Base-by-base conservation (phyloP, 306 rosid genomes). In the Lithocarpus polystachyus region DNA sequence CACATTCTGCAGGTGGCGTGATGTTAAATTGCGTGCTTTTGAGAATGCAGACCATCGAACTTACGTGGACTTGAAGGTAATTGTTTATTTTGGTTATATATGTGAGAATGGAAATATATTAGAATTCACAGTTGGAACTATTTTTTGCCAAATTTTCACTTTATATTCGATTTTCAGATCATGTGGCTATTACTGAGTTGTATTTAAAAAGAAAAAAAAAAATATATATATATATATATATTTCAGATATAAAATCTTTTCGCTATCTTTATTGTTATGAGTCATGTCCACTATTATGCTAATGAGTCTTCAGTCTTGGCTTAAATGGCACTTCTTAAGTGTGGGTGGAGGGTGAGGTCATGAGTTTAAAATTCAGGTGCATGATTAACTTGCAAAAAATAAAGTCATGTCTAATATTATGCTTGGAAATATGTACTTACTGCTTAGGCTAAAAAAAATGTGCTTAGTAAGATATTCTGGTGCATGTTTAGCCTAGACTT, bases 21-120 rank as follows among this genome's bases (percentile, higher is more conserved):
- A 95, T 82, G 99, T 95, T 48, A 95, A 95, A 87, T 48, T 92
- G 76, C 88, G 88, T 48, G 84, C 94, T 56, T 94, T 95, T 79
- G 99, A 95, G 85, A 77, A 87, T 78, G 99, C 99, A 48, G 97
- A 91, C 75, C 95, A 95, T 82, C 97, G 99, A 76, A 95, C 97
- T 73, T 95, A 95, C 23, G 99, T 92, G 37, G 97, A 95, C 84
- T 86, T 95, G 82, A 95, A 94, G 99, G 99, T 94, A 83, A 74
- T 45, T 69, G 19, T 59, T 68, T 72, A n/a, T 68, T 45, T 45
- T n/a, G 8, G 7, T 24, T 31, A 17, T 33, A 67, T 19, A 4
- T 18, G 26, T 67, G 1, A 1, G 40, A 35, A 33, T 9, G n/a
- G 26, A 5, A 33, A 33, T 14, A 3, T 3, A 31, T 31, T 65